Base-by-base conservation (phyloP, 2,329 filamentous ascomycete genomes). In the Thielaviopsis ethacetica region DNA sequence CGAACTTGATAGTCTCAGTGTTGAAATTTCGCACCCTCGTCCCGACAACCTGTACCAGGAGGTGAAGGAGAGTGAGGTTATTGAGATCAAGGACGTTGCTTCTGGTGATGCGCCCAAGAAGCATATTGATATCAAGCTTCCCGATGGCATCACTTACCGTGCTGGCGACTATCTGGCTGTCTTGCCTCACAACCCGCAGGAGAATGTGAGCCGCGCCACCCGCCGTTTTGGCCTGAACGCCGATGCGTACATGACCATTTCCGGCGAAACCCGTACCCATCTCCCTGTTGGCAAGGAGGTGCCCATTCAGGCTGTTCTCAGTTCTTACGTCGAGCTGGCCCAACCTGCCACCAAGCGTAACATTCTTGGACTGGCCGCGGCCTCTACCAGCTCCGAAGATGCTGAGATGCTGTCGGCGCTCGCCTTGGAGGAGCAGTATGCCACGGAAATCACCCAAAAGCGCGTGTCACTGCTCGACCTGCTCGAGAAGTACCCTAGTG, bases 131-230 rank as follows among this genome's bases (percentile, higher is more conserved):
- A 80, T 90, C 38, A 78, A 81, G 61, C 74, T 91, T 1, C 86
- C 87, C 0, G 77, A 75, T 0, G 79, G 77, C 56, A 75, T 81
- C 73, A 76, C 75, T 0, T 91, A 91, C 69, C 76, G 78, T 47
- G 79, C 84, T 1, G 88, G 87, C 15, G 87, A 91, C 66, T 91
- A 93, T 67, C 76, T 91, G 0, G 84, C 85, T 0, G 74, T 90
- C 2, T 72, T 90, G 1, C 87, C 87, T 0, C 70, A 87, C 30
- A 91, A 91, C 67, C 81, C 82, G 1, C 75, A 75, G 53, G 70
- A 76, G 30, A 81, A 74, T 10, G 78, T 91, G 2, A 74, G 76
- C 4, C 76, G 85, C 9, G 84, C 80, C 0, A 80, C 89, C 70
- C 73, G 77, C 19, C 74, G 77, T 21, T 91, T 90, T 67, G 72